Evolutionary conservation across 345 rosid genomes (phyloP), one percentile per base, ranked within the genome.

Genomic region (Cardamine occulta): DNA sequence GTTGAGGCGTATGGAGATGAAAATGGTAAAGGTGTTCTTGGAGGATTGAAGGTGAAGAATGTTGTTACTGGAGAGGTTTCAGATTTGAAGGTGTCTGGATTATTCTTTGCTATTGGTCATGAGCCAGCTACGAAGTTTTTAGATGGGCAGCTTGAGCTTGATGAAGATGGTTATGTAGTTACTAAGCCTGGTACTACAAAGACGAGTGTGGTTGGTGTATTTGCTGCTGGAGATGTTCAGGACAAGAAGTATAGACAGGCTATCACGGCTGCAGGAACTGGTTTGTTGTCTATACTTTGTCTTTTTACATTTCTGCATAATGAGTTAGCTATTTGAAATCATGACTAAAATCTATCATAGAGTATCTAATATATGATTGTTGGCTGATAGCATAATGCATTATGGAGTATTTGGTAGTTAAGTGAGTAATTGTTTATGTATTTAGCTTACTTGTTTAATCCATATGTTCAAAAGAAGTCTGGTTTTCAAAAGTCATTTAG

Each of bases 201-300:
- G 84, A 96, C 98, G n/a, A 93, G 89, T 12, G 89, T 96, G 12
- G 85, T 28, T 3, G 99, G 99, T 3, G 93, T 93, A 13, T 93
- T 96, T 34, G 99, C 99, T 0, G 96, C 98, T 1, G 99, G 99
- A 12, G 98, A 96, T 85, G 99, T 91, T 31, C 99, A 93, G 83
- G 99, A 96, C 55, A 96, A 96, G 93, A 96, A 91, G 88, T 96
- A 96, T 66, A 85, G 98, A 74, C 99, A 96, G 81, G 99, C 99
- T 19, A 62, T 96, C 59, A 96, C 96, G 2, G 99, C 97, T 66
- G 99, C 98, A 7, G 99, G 99, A 82, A 81, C 96, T 73, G 97
- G 97, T 95, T 71, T 31, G 76, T 69, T 19, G 31, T 14, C 29
- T 42, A 2, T 51, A 28, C 63, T 31, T 31, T 40, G 24, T 48